phyloP scores from a whole-genome alignment of 164 flowering plant genomes.

The Berberis vulgaris region DNA sequence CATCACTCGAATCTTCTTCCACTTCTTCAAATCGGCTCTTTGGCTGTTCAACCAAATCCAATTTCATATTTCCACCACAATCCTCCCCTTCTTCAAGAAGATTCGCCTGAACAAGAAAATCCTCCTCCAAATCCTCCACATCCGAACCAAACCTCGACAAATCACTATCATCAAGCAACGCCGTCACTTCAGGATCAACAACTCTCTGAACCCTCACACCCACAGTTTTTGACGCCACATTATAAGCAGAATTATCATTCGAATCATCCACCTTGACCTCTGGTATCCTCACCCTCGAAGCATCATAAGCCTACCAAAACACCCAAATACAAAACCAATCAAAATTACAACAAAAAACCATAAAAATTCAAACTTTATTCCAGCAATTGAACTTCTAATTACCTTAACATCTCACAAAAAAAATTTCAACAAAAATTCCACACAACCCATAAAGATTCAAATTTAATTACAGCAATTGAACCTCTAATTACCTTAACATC shows the following conservation, averaged over 20 bases:
- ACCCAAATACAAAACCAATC: neutral
- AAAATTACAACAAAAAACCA: no score
- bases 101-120: slow-evolving; percentile 76
- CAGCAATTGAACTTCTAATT: slow-evolving; percentile 1
- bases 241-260: slow-evolving; percentile 31
- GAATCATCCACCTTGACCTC: slow-evolving; percentile 23
- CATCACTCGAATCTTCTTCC: no score
- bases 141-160: slow-evolving; percentile 60
- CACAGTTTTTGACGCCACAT: slow-evolving; percentile 51
- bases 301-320: slow-evolving; percentile 72
- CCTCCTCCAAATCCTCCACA: slow-evolving; percentile 89
- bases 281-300: slow-evolving; percentile 49
- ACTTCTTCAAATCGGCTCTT: no score
- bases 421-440: neutral
- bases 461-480: neutral
- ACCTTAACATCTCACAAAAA: slow-evolving; percentile 65
- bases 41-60: slow-evolving; percentile 10
- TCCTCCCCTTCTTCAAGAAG: slow-evolving; percentile 32
- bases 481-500: slow-evolving; percentile 69
- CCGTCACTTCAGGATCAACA: slow-evolving; percentile 72
- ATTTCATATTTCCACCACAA: slow-evolving; percentile 16
- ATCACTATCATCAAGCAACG: slow-evolving; percentile 69
- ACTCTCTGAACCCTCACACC: slow-evolving; percentile 59
- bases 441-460: no score
- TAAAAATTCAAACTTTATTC: no score